phyloP scores from a whole-genome alignment of 2,329 filamentous ascomycete species.

The Scedosporium dehoogii region DNA sequence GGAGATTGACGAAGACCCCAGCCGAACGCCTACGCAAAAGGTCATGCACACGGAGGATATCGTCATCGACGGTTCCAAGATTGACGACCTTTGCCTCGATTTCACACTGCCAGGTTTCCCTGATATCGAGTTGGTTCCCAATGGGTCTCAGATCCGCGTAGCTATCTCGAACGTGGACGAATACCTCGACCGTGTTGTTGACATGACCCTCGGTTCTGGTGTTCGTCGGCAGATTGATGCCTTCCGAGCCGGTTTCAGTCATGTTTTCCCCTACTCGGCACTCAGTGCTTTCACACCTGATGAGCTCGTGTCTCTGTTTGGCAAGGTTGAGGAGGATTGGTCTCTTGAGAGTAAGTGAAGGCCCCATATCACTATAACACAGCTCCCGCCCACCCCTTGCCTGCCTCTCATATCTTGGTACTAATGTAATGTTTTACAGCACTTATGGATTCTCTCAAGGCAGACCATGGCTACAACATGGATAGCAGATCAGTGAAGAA shows the following conservation, averaged over 20 bases:
- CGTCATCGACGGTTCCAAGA: conserved; percentile 60
- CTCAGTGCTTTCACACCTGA: conserved; percentile 89
- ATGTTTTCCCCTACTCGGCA: conserved; percentile 92
- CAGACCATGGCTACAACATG: conserved; percentile 97
- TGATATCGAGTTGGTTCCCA: conserved; percentile 67
- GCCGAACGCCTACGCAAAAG: conserved; percentile 60
- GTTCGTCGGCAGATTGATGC: conserved; percentile 84
- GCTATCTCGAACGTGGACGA: conserved; percentile 84
- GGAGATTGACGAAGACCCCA: conserved; percentile 62
- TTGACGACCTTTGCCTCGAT: conserved; percentile 85
- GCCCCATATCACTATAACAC: neutral
- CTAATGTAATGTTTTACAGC: conserved; percentile 39
- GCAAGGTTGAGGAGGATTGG: conserved; percentile 91
- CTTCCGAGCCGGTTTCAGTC: conserved; percentile 83
- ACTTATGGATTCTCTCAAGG: conserved; percentile 96
- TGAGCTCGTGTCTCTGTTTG: conserved; percentile 91
- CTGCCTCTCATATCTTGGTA: neutral
- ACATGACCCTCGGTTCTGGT: conserved; percentile 81
- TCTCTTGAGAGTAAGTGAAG: conserved; percentile 76
- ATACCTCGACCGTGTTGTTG: conserved; percentile 83
- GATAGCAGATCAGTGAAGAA: conserved; percentile 95
- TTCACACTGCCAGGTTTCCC: conserved; percentile 92
- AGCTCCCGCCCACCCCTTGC: neutral
- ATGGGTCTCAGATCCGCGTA: conserved; percentile 65
- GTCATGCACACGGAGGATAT: conserved; percentile 58